Base-by-base conservation (phyloP, 257 asterid species). In the Forsythia suspensa region DNA sequence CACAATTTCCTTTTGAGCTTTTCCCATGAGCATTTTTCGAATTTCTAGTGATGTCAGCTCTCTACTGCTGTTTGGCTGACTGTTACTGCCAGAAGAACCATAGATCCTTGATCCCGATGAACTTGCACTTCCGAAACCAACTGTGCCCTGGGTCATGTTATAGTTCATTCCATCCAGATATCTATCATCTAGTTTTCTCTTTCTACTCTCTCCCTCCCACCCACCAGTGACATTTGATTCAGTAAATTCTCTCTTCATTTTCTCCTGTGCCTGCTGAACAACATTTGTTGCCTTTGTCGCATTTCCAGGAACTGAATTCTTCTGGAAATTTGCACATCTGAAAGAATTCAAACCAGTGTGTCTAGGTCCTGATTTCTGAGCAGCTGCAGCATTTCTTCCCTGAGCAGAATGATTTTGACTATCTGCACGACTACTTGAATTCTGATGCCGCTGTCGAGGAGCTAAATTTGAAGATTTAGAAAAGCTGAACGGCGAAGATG, bases 201-300 rank as follows among this genome's bases (percentile, higher is more conserved):
- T 86, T 86, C 91, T 90, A 52, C 51, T 36, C 73, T 20, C 43
- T 71, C 79, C 78, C 37, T 72, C 85, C 83, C 74, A 67, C 39
- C 82, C 85, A 11, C 82, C 12, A 71, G 80, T 68, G 75, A 79
- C 39, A 44, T 75, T 86, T 20, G 91, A 84, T 61, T 86, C 92
- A 77, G 84, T 87, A 65, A 82, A 87, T 55, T 87, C 89, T 76
- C 95, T 91, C 88, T 89, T 92, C 87, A 86, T 51, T 84, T 77
- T 88, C 43, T 77, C 78, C 48, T 78, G 89, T 29, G 81, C 83
- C 71, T 82, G 83, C 75, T 80, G 86, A 77, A 82, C 85, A 77
- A 83, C 86, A 67, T 39, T 75, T 24, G 86, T 82, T 43, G 86
- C 86, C 81, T 82, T 85, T 38, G 79, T 74, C 0, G 75, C 84